phyloP scores from a whole-genome alignment of 805 yeast species.

The Pichia manshurica region DNA sequence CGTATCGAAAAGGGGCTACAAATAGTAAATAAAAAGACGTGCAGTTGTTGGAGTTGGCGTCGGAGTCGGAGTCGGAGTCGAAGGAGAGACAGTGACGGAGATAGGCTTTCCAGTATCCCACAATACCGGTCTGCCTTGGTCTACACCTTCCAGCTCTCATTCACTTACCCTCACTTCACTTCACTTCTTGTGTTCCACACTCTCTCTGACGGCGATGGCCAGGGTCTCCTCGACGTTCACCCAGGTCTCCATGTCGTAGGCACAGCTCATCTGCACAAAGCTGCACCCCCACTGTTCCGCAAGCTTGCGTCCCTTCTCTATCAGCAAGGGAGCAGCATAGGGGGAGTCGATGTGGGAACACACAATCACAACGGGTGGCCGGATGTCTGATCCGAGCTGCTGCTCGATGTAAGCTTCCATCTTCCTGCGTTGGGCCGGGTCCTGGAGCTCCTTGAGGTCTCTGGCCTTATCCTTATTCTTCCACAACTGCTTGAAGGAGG shows the following conservation, averaged over 20 bases:
- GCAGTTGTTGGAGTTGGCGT: too few species aligned
- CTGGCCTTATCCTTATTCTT: conserved; percentile 28
- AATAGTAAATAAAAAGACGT: too few species aligned
- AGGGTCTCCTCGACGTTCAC: conserved; percentile 51
- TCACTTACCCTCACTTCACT: too few species aligned
- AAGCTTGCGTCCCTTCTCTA: conserved; percentile 51
- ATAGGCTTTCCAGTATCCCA: too few species aligned
- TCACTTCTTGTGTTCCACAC: conserved; percentile 1
- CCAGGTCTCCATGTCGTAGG: conserved; percentile 31
- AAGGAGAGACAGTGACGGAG: too few species aligned
- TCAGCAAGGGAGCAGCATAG: conserved; percentile 53
- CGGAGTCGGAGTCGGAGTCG: too few species aligned
- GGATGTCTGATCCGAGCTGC: background rate
- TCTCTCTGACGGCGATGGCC: conserved; percentile 52
- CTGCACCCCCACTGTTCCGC: conserved; percentile 62
- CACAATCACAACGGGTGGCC: conserved; percentile 62
- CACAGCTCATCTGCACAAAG: conserved; percentile 56
- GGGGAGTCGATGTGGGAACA: conserved; percentile 58
- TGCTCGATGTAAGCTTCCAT: conserved; percentile 4
- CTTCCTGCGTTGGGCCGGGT: background rate
- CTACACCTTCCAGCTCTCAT: too few species aligned
- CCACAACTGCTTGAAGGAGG: conserved; percentile 56
- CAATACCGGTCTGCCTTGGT: too few species aligned
- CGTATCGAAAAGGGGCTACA: too few species aligned
- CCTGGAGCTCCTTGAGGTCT: background rate